A percentile compares a stretch with the other conserved stretches of the same genome.
Conservation (phyloP, 352 stramenopile species). For the Globisporangium okanoganense region DNA sequence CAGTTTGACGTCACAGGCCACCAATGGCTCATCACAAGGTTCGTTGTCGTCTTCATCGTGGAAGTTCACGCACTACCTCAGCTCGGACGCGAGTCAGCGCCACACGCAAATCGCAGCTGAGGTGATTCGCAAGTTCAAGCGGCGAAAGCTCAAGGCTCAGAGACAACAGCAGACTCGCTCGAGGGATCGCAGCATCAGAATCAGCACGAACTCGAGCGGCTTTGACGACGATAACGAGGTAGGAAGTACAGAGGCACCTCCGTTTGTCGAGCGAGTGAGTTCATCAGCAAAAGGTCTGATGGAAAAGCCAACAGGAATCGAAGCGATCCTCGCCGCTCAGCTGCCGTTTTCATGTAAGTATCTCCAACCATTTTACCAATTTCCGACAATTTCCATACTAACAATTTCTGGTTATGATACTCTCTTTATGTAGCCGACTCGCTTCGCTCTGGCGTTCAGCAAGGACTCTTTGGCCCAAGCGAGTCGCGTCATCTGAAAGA, state of each 20-base stretch:
- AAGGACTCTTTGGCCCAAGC: slow-evolving; percentile 39
- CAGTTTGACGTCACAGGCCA: slow-evolving; percentile 9
- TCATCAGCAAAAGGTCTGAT: neutral
- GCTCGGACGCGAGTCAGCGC: slow-evolving; percentile 26
- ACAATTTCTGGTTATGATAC: neutral
- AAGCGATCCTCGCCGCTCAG: slow-evolving; percentile 14
- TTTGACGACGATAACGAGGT: neutral
- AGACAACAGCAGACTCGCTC: neutral
- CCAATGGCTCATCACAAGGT: slow-evolving; percentile 1
- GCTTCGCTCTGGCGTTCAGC: slow-evolving; percentile 29
- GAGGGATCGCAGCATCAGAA: neutral
- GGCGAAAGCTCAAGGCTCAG: slow-evolving; percentile 19
- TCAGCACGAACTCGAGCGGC: neutral
- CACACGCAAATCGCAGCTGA: slow-evolving; percentile 34
- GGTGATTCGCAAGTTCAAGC: slow-evolving; percentile 36
- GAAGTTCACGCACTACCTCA: slow-evolving; percentile 47
- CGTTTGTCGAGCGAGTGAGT: neutral
- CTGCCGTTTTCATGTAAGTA: slow-evolving; percentile 31
- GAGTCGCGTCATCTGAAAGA: slow-evolving; percentile 33
- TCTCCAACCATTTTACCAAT: neutral
- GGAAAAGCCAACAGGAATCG: slow-evolving; percentile 3
- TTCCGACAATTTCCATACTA: neutral
- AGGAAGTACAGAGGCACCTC: neutral
- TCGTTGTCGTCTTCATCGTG: slow-evolving; percentile 24
- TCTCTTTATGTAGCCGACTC: slow-evolving; percentile 21